Evolutionary conservation across 2,329 filamentous ascomycete species (phyloP).

Genomic region (Reticulascus tulasneorum): DNA sequence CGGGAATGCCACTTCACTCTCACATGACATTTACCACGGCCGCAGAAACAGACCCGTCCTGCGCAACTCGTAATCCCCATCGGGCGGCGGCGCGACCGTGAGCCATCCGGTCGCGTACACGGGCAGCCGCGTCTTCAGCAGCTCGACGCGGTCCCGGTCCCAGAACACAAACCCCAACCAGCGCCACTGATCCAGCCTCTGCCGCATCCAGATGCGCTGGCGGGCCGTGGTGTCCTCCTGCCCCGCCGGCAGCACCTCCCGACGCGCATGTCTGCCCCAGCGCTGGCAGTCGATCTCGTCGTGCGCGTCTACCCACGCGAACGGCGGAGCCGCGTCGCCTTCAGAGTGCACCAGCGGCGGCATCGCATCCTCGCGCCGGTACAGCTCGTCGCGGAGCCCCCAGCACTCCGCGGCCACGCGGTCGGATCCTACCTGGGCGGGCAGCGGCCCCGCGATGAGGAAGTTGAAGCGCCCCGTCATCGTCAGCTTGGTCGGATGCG

Average conservation of each 20-base stretch:
- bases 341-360: not conserved
- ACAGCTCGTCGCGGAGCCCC: not conserved
- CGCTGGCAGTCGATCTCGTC: constrained; percentile 1
- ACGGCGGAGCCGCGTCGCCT: not conserved
- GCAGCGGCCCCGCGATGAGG: too few relatives aligned
- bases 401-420: not conserved
- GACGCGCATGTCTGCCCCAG: not conserved
- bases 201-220: not conserved
- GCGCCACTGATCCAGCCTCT: not conserved
- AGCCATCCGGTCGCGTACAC: not conserved
- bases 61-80: too few relatives aligned
- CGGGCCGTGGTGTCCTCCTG: not conserved
- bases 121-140: not conserved
- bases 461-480: too few relatives aligned
- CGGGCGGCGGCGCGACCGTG: not conserved
- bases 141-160: not conserved
- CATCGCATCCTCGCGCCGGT: not conserved
- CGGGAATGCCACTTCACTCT: too few relatives aligned
- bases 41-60: too few relatives aligned
- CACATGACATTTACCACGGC: too few relatives aligned
- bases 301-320: constrained; percentile 1
- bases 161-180: constrained; percentile 1
- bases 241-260: not conserved
- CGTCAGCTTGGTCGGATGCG: too few relatives aligned
- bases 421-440: too few relatives aligned